Base-by-base conservation (phyloP, 768 basidiomycete species). In the Agaricus sinodeliciosus region DNA sequence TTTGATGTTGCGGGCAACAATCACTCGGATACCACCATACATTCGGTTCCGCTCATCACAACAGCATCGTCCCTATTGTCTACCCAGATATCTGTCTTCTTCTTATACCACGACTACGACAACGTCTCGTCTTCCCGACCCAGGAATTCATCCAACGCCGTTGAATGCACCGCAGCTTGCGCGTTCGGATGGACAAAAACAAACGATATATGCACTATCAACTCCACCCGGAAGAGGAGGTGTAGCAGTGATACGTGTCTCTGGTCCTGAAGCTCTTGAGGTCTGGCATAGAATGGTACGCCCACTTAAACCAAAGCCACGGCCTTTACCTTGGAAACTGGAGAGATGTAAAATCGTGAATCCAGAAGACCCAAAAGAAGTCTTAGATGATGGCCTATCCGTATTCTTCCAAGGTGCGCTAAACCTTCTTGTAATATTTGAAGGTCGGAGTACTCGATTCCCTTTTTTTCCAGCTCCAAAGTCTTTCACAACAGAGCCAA, bases 221-320 rank as follows among this genome's bases (percentile, higher is more conserved):
- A 93, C 91, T 0, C 89, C 92, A 1, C 82, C 87, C 2, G 93
- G 91, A 1, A 91, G 85, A 56, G 90, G 79, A 3, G 93, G 92
- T 13, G 77, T 95, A 15, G 90, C 84, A 0, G 82, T 95, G 36
- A 70, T 94, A 48, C 78, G 93, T 54, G 71, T 95, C 8, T 93
- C 91, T 2, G 93, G 93, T 0, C 88, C 89, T 0, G 80, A 81
- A 41, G 84, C 83, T 0, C 63, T 76, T 18, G 58, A 68, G 0
- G 88, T 90, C 1, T 88, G 84, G 80, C 66, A 69, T 34, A 64
- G 60, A 3, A 73, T 92, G 69, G 81, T 90, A 0, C 72, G 73
- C 51, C 64, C 71, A 4, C 39, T 57, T 28, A 58, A 56, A 42
- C 50, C 42, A 55, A 51, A 54, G 59, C 22, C 7, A 26, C 47